phyloP scores from a whole-genome alignment of 768 basidiomycete species.

The Lactifluus hygrophoroides region DNA sequence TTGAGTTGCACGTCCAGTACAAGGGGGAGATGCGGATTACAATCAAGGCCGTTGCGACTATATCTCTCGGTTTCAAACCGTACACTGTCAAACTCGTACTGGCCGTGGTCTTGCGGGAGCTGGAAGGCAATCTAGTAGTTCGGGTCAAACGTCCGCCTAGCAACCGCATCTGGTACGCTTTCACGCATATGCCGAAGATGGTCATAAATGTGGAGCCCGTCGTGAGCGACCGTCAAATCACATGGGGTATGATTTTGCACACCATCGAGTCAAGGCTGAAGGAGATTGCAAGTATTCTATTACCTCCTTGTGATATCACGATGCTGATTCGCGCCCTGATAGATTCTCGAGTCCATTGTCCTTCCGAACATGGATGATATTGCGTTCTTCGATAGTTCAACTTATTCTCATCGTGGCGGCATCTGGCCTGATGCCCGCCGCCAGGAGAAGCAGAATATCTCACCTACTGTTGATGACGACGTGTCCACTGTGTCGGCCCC shows the following conservation, averaged over 20 bases:
- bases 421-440: conserved; percentile 78
- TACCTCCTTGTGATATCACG: neutral
- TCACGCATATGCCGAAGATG: conserved; percentile 84
- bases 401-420: conserved; percentile 67
- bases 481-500: conserved; percentile 30
- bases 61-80: conserved; percentile 82
- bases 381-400: conserved; percentile 78
- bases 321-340: conserved; percentile 10
- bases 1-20: conserved; percentile 80
- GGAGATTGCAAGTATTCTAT: conserved; percentile 57
- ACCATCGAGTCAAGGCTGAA: conserved; percentile 85
- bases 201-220: conserved; percentile 87
- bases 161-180: conserved; percentile 93
- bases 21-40: conserved; percentile 87
- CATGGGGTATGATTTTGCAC: conserved; percentile 85
- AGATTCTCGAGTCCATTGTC: conserved; percentile 93
- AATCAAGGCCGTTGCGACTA: conserved; percentile 80
- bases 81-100: conserved; percentile 86
- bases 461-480: conserved; percentile 21
- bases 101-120: conserved; percentile 76
- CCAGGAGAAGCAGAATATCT: conserved; percentile 25
- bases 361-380: conserved; percentile 99
- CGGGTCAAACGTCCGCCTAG: conserved; percentile 93
- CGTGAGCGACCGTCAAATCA: conserved; percentile 89
- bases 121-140: conserved; percentile 86